These are phyloP conservation scores for Aspergillus uvarum DNA, from an alignment of 2,329 filamentous ascomycete genomes.

Conservation along the genomic window DNA sequence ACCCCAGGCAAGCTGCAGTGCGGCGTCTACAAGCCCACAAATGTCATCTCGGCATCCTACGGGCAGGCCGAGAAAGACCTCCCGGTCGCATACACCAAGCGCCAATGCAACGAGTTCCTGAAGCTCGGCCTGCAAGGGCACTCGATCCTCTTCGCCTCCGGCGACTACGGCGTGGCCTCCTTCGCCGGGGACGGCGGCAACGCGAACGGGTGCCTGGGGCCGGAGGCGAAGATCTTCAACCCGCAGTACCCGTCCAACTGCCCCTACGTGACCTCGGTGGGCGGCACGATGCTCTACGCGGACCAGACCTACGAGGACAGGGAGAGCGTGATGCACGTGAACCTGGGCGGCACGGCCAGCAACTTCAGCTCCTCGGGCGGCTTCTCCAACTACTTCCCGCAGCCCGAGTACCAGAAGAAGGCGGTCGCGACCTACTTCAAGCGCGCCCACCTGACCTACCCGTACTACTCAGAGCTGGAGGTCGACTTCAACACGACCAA, in stretches of 20 bases:
- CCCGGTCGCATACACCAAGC: slow-evolving; percentile 54
- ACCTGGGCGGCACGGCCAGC: slow-evolving; percentile 25
- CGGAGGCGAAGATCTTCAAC: slow-evolving; percentile 46
- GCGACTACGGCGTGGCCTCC: slow-evolving; percentile 35
- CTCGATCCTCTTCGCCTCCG: slow-evolving; percentile 33
- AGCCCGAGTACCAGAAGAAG: slow-evolving; percentile 43
- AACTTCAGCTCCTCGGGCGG: slow-evolving; percentile 46
- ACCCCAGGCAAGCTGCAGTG: slow-evolving; percentile 38
- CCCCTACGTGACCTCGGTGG: slow-evolving; percentile 54
- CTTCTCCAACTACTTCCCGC: slow-evolving; percentile 49
- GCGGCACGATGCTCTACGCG: slow-evolving; percentile 36
- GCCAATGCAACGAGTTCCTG: slow-evolving; percentile 50
- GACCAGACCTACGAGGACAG: slow-evolving; percentile 27
- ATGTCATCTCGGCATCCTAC: slow-evolving; percentile 59
- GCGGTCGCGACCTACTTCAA: slow-evolving; percentile 46
- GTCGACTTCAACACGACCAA: slow-evolving; percentile 37
- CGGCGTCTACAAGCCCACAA: slow-evolving; percentile 54
- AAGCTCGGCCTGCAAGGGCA: slow-evolving; percentile 48
- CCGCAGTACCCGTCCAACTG: slow-evolving; percentile 53
- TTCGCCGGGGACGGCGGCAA: slow-evolving; percentile 39
- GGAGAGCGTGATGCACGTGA: slow-evolving; percentile 34
- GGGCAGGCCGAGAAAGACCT: slow-evolving; percentile 56
- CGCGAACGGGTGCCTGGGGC: slow-evolving; percentile 40
- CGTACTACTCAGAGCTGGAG: slow-evolving; percentile 34
- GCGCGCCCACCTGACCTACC: slow-evolving; percentile 28